Evolutionary conservation across 495 filamentous ascomycete species (phyloP), one percentile per base, ranked within the genome.

Genomic region (Pseudevernia furfuracea): DNA sequence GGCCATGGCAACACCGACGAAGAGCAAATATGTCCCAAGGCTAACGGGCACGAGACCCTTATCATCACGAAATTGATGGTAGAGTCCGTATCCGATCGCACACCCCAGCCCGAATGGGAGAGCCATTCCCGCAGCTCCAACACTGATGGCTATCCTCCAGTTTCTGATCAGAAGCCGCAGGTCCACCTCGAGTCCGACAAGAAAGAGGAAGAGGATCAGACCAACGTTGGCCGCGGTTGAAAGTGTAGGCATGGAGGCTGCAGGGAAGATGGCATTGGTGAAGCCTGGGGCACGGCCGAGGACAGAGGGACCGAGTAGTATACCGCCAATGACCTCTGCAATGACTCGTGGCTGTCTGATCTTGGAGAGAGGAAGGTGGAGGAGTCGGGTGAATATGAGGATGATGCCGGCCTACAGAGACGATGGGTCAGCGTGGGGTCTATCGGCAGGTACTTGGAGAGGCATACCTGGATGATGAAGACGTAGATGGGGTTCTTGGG

Each of bases 141-240:
- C 94, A 71, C 84, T 87, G 37, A 87, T 63, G 4, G 94, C 92
- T 32, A 92, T 81, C 30, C 84, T 85, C 93, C 93, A 97, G 74
- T 98, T 96, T 64, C 82, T 85, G 43, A 88, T 75, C 41, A 97
- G 82, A 69, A 94, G 82, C n/a, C 89, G 84, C 61, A 97, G 76
- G 73, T 98, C 91, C 46, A 96, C 92, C 75, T 98, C 94, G 9
- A 98, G 79, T 8, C 91, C 94, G 32, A 97, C 89, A 4, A 96
- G 77, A 75, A 98, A 98, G 28, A 98, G 80, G 73, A 96, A 98
- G 44, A 98, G 80, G 46, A 96, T 78, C 58, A 98, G 80, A 2
- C 94, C 94, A 23, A 98, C 74, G 71, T 97, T 97, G 58, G 94
- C 94, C 58, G 90, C 89, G 70, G 92, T 85, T 69, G 79, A 87